Conservation (phyloP, 331 rosid species). For the Dryas integrifolia region DNA sequence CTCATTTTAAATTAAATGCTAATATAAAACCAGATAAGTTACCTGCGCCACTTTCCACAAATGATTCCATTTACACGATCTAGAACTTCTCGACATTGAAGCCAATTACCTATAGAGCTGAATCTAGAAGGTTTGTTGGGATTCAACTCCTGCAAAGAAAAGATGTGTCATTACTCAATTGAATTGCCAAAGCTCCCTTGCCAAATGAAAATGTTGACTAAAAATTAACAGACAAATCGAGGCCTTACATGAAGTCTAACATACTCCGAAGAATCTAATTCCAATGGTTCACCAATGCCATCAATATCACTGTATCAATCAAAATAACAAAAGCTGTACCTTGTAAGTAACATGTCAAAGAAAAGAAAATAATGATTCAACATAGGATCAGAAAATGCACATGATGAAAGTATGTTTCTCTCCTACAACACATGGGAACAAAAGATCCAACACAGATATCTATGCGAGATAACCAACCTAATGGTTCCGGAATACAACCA, state of each 20-base stretch:
- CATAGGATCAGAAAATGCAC: conserved; percentile 3
- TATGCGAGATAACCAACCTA: neutral
- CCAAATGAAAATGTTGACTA: conserved; percentile 25
- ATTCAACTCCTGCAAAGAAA: conserved; percentile 44
- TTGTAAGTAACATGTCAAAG: conserved; percentile 17
- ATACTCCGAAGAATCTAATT: conserved; percentile 47
- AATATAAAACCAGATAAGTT: conserved; percentile 10
- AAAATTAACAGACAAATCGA: conserved; percentile 6
- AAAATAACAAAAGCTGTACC: conserved; percentile 26
- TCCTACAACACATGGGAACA: neutral
- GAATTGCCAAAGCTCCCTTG: conserved; percentile 5
- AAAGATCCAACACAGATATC: too few relatives aligned
- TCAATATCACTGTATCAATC: conserved; percentile 51
- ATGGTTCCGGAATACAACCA: conserved; percentile 5
- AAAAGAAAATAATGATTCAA: neutral
- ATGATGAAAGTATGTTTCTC: neutral
- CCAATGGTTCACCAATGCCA: conserved; percentile 47
- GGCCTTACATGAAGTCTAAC: conserved; percentile 46
- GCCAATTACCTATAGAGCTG: conserved; percentile 73
- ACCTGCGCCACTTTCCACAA: conserved; percentile 99
- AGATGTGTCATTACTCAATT: conserved; percentile 28
- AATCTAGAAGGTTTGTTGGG: conserved; percentile 34
- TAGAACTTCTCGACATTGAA: conserved; percentile 69
- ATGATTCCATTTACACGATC: conserved; percentile 42
- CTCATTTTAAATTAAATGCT: neutral